Evolutionary conservation across 345 rosid genomes (phyloP), one percentile per base, ranked within the genome.

Genomic region (Bruguiera parviflora): DNA sequence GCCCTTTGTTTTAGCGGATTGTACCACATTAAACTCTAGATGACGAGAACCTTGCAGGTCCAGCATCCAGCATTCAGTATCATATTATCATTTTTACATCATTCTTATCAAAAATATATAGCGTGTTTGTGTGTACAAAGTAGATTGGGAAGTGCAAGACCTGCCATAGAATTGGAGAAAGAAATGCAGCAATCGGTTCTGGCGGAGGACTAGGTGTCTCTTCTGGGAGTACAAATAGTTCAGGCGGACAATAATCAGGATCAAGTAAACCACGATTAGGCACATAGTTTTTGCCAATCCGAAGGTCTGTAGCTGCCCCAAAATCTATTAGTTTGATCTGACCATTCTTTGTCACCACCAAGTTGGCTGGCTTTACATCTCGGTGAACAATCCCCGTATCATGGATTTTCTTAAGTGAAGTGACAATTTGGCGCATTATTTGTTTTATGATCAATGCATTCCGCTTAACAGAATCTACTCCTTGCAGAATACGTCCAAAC

Each of bases 111-210:
- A 39, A 39, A 37, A 10, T 39, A 39, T 10, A 10, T 11, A 11
- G 46, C 10, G 46, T 39, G 46, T 9, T 39, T 39, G 2, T 39
- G 47, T 39, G 47, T 10, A 2, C 47, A 11, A 11, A 43, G 49
- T 32, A n/a, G 43, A 52, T 27, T 15, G 15, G 37, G 61, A 63
- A 7, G 53, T 70, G 8, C 51, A 8, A 33, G 70, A 88, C 98
- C 97, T 89, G 98, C 98, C 97, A 91, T 5, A 89, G 63, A 73
- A 94, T 79, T 2, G 98, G 98, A 64, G 97, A 94, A 66, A 94
- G 83, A 43, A 94, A 78, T 47, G 98, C 96, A 53, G 97, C 98
- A 57, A 91, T 79, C 0, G 98, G 98, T 82, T 87, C 97, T 0
- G 96, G 96, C 25, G 98, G 98, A 65, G 97, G 98, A 58, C 83